Conservation (phyloP, 2,329 filamentous ascomycete genomes). For the Ploettnerulaceae sp. region DNA sequence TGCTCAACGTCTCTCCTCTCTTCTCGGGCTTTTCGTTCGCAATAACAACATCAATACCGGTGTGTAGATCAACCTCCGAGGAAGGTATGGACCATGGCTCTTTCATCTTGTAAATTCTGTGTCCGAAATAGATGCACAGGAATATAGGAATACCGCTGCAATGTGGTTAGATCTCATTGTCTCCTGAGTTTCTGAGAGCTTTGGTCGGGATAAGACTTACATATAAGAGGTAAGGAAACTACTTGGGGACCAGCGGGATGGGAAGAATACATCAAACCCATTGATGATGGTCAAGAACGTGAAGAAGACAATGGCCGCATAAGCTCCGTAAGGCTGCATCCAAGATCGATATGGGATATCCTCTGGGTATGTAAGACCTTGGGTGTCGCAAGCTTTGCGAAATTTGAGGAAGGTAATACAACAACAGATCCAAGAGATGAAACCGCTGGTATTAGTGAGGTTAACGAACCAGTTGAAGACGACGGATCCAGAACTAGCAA, state of each 20-base stretch:
- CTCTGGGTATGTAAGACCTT: constrained; percentile 36
- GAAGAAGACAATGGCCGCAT: constrained; percentile 47
- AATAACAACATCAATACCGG: constrained; percentile 40
- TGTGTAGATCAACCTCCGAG: constrained; percentile 48
- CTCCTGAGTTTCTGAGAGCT: background rate
- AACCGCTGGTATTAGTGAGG: constrained; percentile 46
- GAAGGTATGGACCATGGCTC: constrained; percentile 49
- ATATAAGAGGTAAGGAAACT: constrained; percentile 60
- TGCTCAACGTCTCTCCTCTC: constrained; percentile 14
- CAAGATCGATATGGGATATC: constrained; percentile 48
- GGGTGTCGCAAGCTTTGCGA: constrained; percentile 43
- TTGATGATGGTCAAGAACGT: constrained; percentile 53
- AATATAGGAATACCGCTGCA: too few relatives aligned
- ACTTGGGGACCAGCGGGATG: constrained; percentile 48
- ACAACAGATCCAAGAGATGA: constrained; percentile 49
- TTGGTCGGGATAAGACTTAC: background rate
- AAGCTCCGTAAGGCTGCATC: constrained; percentile 55
- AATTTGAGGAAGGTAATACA: constrained; percentile 56
- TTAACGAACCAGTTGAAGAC: constrained; percentile 55
- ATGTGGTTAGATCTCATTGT: too few relatives aligned
- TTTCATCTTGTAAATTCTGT: constrained; percentile 41
- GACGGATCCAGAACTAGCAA: constrained; percentile 39
- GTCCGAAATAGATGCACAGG: constrained; percentile 47
- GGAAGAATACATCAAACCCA: constrained; percentile 61
- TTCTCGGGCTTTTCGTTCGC: constrained; percentile 24